A percentile compares a stretch with the other conserved stretches of the same genome.
Conservation (phyloP, 306 rosid species). For the Begonia peltatifolia region DNA sequence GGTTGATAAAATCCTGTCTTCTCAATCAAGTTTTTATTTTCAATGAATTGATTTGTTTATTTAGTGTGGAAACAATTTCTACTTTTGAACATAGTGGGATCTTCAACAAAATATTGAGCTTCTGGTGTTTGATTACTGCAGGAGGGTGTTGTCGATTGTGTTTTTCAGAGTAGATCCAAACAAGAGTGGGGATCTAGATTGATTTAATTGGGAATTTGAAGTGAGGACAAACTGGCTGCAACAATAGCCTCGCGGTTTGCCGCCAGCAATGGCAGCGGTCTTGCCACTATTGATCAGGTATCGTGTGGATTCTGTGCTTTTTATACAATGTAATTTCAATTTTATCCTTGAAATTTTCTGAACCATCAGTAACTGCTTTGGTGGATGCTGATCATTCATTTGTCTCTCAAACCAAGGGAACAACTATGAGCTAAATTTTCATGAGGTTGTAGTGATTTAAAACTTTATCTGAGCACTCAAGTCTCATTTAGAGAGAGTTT, state of each 20-base stretch:
- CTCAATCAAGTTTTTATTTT: no score
- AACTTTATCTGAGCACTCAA: no score
- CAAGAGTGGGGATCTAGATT: slow-evolving; percentile 20
- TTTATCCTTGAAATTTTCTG: no score
- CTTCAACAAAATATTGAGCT: slow-evolving; percentile 2
- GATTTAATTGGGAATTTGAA: slow-evolving; percentile 20
- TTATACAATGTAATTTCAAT: no score
- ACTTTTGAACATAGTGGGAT: slow-evolving; percentile 4
- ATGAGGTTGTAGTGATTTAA: no score
- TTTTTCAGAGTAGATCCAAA: slow-evolving; percentile 53
- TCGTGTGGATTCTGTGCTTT: no score
- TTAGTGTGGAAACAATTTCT: slow-evolving; percentile 3
- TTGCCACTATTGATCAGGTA: slow-evolving; percentile 66
- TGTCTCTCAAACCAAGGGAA: no score
- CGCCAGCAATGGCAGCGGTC: slow-evolving; percentile 81
- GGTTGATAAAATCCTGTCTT: no score
- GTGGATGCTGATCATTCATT: no score
- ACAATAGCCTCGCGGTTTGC: slow-evolving; percentile 60
- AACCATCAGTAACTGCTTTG: no score
- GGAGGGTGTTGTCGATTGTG: slow-evolving; percentile 28
- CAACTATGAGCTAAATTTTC: no score
- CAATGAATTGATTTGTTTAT: background rate
- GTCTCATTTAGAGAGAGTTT: no score
- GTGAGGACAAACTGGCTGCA: slow-evolving; percentile 59
- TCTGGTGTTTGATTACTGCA: slow-evolving; percentile 24